phyloP scores from a whole-genome alignment of 257 asterid genomes.

The Marsdenia floribunda region DNA sequence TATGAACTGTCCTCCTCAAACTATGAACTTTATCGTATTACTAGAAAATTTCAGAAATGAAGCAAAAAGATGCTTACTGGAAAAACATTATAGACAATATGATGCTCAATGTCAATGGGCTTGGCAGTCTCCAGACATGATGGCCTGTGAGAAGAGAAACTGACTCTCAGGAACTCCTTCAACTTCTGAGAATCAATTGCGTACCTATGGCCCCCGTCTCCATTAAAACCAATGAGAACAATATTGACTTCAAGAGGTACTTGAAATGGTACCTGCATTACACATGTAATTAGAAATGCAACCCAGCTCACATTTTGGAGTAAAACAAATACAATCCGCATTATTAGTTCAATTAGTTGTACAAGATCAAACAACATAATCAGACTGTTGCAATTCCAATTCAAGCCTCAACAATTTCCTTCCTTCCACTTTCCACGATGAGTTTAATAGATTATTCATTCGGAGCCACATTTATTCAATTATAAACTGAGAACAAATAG shows the following conservation, averaged over 20 bases:
- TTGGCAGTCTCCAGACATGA: conserved; percentile 94
- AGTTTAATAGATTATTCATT: background rate
- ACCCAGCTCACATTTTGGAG: background rate
- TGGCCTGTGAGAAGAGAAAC: conserved; percentile 84
- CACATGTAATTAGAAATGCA: conserved; percentile 18
- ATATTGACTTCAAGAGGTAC: conserved; percentile 98
- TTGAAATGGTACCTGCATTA: conserved; percentile 90
- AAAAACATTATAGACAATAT: conserved; percentile 69
- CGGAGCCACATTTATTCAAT: background rate
- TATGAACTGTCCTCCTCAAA: background rate
- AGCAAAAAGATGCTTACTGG: conserved; percentile 53
- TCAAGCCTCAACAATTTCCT: background rate
- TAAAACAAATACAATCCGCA: background rate
- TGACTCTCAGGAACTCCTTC: conserved; percentile 84
- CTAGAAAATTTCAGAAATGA: conserved; percentile 9
- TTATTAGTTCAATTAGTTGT: background rate
- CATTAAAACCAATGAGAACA: conserved; percentile 85
- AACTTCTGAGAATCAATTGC: conserved; percentile 67
- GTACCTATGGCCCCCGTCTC: conserved; percentile 92
- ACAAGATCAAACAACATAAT: background rate
- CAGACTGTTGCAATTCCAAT: background rate
- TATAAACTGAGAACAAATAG: background rate
- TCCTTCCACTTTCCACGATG: background rate
- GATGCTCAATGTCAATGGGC: conserved; percentile 98
- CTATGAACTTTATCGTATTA: background rate